Conservation (phyloP, 176 grass and related monocot genomes). For the Saccharum spontaneum region DNA sequence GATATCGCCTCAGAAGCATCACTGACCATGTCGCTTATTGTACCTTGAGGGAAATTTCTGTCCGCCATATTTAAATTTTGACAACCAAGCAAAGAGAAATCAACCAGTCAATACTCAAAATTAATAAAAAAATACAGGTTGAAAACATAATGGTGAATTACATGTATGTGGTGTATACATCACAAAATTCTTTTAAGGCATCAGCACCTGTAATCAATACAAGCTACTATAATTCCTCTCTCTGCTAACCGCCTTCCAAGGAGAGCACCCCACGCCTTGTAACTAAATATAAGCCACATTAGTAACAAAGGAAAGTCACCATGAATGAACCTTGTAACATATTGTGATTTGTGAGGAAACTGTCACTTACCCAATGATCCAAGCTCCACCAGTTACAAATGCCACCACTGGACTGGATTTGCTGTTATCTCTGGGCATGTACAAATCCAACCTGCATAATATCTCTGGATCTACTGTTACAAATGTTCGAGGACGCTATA, state of each 20-base stretch:
- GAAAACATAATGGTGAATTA: background rate
- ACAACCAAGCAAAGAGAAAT: background rate
- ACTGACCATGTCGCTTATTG: slow-evolving; percentile 85
- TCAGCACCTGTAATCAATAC: slow-evolving; percentile 92
- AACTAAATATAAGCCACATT: slow-evolving; percentile 51
- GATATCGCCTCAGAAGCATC: slow-evolving; percentile 91
- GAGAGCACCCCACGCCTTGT: slow-evolving; percentile 93
- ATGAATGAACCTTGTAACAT: background rate
- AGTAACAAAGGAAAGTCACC: background rate
- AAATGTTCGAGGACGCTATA: background rate
- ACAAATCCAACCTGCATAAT: slow-evolving; percentile 76
- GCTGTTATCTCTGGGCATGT: slow-evolving; percentile 58
- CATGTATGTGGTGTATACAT: background rate
- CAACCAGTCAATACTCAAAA: background rate
- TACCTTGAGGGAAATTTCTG: slow-evolving; percentile 99
- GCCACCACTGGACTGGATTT: slow-evolving; percentile 70
- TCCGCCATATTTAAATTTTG: slow-evolving; percentile 16
- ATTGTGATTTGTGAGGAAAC: background rate
- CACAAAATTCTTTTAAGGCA: background rate
- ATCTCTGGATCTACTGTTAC: slow-evolving; percentile 4
- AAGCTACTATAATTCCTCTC: slow-evolving; percentile 88
- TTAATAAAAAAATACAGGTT: background rate
- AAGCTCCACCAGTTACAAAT: slow-evolving; percentile 95
- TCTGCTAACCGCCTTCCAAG: slow-evolving; percentile 85
- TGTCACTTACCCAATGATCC: slow-evolving; percentile 89